Percentiles rank a stretch among this genome's conserved stretches.
Conservation (phyloP, 1,139 yeast species). For the Tardiomyces depauwii region DNA sequence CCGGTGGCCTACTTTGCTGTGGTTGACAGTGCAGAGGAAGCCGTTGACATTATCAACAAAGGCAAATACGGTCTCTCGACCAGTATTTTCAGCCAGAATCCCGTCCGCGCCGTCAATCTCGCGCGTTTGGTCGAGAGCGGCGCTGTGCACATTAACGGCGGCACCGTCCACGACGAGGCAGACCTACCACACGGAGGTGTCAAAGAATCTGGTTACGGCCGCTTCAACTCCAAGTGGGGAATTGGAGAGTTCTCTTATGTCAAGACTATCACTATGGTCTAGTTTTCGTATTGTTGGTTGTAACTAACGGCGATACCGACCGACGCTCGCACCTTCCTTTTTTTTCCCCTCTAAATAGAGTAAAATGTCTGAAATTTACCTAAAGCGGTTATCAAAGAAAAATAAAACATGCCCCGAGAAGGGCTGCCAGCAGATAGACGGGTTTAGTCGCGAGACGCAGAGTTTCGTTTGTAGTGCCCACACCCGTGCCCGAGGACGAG, state of each 20-base stretch:
- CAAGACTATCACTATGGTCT: constrained; percentile 28
- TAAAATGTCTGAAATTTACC: too few species aligned
- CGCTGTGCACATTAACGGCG: constrained; percentile 40
- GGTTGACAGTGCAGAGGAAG: constrained; percentile 20
- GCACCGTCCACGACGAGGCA: constrained; percentile 39
- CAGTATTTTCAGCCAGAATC: constrained; percentile 36
- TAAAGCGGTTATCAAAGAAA: too few species aligned
- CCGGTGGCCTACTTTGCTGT: constrained; percentile 34
- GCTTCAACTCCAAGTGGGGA: constrained; percentile 44
- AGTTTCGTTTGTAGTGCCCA: too few species aligned
- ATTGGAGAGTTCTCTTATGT: constrained; percentile 32
- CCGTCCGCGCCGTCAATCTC: constrained; percentile 26
- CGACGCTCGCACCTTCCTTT: too few species aligned
- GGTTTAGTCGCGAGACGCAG: too few species aligned
- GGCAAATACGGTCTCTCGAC: constrained; percentile 33
- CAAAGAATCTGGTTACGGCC: constrained; percentile 40
- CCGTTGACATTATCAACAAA: constrained; percentile 25
- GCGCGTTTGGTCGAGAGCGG: constrained; percentile 35
- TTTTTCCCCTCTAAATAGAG: too few species aligned
- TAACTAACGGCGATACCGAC: too few species aligned
- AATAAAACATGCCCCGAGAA: too few species aligned
- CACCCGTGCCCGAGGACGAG: too few species aligned
- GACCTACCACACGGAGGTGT: constrained; percentile 48
- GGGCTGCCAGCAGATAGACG: too few species aligned
- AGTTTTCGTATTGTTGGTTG: too few species aligned